phyloP scores from a whole-genome alignment of 768 basidiomycete species.

The Russula sp. region DNA sequence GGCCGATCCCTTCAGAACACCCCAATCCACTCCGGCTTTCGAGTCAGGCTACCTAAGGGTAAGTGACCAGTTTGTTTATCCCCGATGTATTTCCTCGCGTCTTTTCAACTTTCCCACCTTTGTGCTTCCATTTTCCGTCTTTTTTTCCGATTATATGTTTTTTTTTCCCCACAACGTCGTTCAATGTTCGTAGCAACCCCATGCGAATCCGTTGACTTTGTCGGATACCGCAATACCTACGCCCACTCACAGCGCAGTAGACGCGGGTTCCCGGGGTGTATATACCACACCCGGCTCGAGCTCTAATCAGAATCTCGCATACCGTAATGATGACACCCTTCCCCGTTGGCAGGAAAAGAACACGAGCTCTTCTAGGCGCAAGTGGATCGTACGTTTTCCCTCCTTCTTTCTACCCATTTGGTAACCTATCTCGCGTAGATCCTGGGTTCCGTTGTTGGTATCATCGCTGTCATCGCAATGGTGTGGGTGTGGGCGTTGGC shows the following conservation, averaged over 20 bases:
- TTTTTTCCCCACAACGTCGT: conserved; percentile 10
- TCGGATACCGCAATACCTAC: neutral
- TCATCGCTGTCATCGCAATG: conserved; percentile 56
- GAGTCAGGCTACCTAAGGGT: neutral
- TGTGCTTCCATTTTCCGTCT: neutral
- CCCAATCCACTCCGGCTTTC: conserved; percentile 1
- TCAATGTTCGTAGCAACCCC: conserved; percentile 10
- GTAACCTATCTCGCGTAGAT: conserved; percentile 42
- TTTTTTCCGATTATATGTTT: conserved; percentile 6
- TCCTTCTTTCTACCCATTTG: neutral
- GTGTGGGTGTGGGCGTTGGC: conserved; percentile 61
- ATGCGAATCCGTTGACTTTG: neutral
- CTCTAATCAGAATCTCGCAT: conserved; percentile 1
- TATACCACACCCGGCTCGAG: conserved; percentile 9
- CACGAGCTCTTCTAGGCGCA: neutral
- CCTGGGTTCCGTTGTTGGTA: conserved; percentile 45
- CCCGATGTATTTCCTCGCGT: neutral
- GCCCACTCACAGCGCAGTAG: neutral
- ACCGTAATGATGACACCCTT: conserved; percentile 6
- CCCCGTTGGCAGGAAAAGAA: conserved; percentile 22
- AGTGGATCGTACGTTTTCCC: conserved; percentile 26
- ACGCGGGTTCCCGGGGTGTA: neutral
- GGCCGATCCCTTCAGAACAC: conserved; percentile 20
- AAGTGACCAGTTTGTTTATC: neutral
- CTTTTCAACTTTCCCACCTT: neutral